Evolutionary conservation across 192 early-diverging fungal genomes (phyloP).

Genomic region (Coemansia sp.): DNA sequence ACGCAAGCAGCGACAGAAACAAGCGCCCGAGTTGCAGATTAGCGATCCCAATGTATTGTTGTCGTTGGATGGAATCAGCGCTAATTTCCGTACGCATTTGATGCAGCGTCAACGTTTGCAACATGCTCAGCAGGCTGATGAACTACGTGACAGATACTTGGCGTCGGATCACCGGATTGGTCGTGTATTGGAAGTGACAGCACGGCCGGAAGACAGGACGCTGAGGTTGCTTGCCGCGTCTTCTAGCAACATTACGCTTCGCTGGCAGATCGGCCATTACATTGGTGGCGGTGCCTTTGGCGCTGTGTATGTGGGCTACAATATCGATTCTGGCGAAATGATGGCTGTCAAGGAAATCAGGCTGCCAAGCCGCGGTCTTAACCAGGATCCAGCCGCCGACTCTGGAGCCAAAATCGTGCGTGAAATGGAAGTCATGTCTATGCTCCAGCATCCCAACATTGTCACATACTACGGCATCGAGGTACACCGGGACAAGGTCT

Average conservation of each 20-base stretch:
- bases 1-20: constrained; percentile 29
- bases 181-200: constrained; percentile 72
- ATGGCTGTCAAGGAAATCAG: constrained; percentile 95
- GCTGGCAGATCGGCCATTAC: constrained; percentile 83
- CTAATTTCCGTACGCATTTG: constrained; percentile 38
- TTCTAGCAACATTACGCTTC: constrained; percentile 73
- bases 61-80: constrained; percentile 44
- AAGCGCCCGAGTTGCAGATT: constrained; percentile 21
- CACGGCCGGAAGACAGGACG: constrained; percentile 74
- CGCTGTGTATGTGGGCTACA: constrained; percentile 81
- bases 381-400: constrained; percentile 10
- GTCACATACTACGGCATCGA: constrained; percentile 90
- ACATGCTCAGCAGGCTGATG: constrained; percentile 38
- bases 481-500: constrained; percentile 85
- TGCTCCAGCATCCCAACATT: constrained; percentile 86
- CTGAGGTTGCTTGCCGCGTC: constrained; percentile 75
- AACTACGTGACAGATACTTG: constrained; percentile 30
- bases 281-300: constrained; percentile 88
- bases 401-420: constrained; percentile 70
- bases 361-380: constrained; percentile 63
- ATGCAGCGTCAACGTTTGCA: constrained; percentile 39
- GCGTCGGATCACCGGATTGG: constrained; percentile 55
- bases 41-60: constrained; percentile 31
- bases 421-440: constrained; percentile 91
- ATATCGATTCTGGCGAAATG: constrained; percentile 76